Base-by-base conservation (phyloP, 495 filamentous ascomycete genomes). In the Hypoxylon subgilvum region DNA sequence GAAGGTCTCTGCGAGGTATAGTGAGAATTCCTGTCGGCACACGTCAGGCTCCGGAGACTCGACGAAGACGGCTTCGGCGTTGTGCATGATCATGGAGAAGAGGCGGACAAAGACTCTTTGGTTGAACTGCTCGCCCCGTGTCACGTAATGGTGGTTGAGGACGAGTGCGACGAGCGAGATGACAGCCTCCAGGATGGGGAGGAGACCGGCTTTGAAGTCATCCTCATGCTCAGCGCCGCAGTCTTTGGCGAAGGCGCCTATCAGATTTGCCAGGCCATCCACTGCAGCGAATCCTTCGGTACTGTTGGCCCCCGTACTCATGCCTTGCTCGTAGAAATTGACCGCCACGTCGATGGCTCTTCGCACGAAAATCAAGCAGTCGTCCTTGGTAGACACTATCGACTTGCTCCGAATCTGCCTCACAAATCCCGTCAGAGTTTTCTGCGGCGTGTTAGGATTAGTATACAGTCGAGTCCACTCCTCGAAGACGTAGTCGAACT, bases 401-500 rank as follows among this genome's bases (percentile, higher is more conserved):
- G 86, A 79, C 56, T 82, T 79, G 32, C 88, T 79, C 63, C 92
- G 86, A 65, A 97, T 74, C 69, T 97, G 95, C 42, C 87, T 84
- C 30, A 97, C 84, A 73, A 97, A 99, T 1, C 90, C 83, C 6
- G 79, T 72, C 45, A 84, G 79, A 0, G 87, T 81, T 63, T 88
- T 90, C 22, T 91, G 88, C 8, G 84, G 84, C 0, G 86, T 84
- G 56, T 84, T 81, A 7, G 82, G 79, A 41, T 89, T 87, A 70
- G 88, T 84, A 76, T 85, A 91, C 12, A 97, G 81, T 31, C 86
- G 84, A 50, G 91, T 82, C 94, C 94, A 99, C 69, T 97, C 94
- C 7, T 87, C 89, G 69, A 99, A 96, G 34, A 96, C 81, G 66
- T 97, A 97, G 63, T 95, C 88, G 74, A 96, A 84, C 61, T 96